A percentile compares a stretch with the other conserved stretches of the same genome.
These are phyloP conservation scores for Avena eriantha DNA, from an alignment of 176 grass and related monocot genomes.

Conservation along the genomic window DNA sequence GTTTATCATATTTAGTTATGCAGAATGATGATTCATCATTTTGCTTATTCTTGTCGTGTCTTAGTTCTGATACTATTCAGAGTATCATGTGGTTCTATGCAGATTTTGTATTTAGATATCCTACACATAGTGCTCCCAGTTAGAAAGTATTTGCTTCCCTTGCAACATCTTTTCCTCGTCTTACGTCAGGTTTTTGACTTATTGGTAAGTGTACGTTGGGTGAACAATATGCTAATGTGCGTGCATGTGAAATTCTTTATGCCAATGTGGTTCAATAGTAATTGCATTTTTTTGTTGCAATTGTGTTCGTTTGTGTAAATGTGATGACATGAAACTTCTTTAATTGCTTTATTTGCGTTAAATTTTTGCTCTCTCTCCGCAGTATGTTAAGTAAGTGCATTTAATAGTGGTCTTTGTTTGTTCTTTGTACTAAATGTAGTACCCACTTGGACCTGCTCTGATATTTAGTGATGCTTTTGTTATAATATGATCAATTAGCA, in stretches of 20 bases:
- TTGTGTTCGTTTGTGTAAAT: constrained; percentile 11
- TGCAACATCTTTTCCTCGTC: background rate
- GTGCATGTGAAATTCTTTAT: background rate
- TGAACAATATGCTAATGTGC: background rate
- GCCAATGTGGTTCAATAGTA: constrained; percentile 34
- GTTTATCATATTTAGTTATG: constrained; percentile 2
- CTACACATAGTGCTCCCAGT: background rate
- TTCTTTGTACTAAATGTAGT: constrained; percentile 6
- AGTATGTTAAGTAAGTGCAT: constrained; percentile 27
- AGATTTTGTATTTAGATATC: background rate
- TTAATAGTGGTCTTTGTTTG: constrained; percentile 33
- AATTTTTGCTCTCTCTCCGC: constrained; percentile 21
- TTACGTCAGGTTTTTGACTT: background rate
- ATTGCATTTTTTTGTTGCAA: background rate
- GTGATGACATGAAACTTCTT: background rate
- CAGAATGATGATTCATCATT: constrained; percentile 1
- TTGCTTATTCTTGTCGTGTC: background rate
- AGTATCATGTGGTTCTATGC: background rate
- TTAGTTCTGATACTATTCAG: constrained; percentile 12
- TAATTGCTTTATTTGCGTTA: background rate
- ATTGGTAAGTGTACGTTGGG: background rate
- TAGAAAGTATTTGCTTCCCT: background rate
- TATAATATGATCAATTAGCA: constrained; percentile 24
- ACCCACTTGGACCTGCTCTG: constrained; percentile 5
- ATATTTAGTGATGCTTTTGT: constrained; percentile 31